Evolutionary conservation across 306 rosid genomes (phyloP), one percentile per base, ranked within the genome.

Genomic region (Cyamopsis tetragonoloba): DNA sequence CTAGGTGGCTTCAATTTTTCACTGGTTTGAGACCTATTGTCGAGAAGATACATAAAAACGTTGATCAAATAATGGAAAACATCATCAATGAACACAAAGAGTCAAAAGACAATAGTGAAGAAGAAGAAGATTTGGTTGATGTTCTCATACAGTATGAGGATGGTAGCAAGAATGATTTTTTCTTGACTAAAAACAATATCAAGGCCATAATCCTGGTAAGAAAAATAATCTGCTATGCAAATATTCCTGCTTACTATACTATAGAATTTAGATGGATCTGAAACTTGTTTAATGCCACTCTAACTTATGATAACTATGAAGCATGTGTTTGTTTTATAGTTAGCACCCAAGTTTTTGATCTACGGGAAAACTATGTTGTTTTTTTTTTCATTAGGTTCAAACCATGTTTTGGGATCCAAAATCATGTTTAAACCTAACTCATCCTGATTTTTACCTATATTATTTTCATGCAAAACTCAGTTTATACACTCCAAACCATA

Each of bases 141-240:
- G 59, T 53, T 5, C 59, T 53, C 59, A 4, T 26, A 24, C 44
- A 59, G 47, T 71, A 31, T 24, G 61, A 71, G 51, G 69, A 47
- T 32, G 50, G 38, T 22, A 57, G 59, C 54, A 42, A 63, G 18
- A 18, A 18, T 2, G 71, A 42, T n/a, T 63, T 62, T 19, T 54
- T 18, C 38, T 73, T 73, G 20, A 73, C 71, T 19, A 63, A 19
- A 18, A 24, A 63, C 56, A 73, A 73, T 41, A 53, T 73, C 38
- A 73, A 73, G 28, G 71, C 65, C 2, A 43, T 73, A 20, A 28
- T 73, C 43, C 14, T 62, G 78, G 78, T 73, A 63, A 63, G 71
- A 9, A 62, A 49, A 9, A 4, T 7, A 49, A 19, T 5, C 24
- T 34, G n/a, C 35, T 32, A n/a, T 49, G 5, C 49, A 34, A 48